Percentiles rank a stretch among this genome's conserved stretches.
Conservation (phyloP, 139 green algal species). For the Zygnema circumcarinatum region DNA sequence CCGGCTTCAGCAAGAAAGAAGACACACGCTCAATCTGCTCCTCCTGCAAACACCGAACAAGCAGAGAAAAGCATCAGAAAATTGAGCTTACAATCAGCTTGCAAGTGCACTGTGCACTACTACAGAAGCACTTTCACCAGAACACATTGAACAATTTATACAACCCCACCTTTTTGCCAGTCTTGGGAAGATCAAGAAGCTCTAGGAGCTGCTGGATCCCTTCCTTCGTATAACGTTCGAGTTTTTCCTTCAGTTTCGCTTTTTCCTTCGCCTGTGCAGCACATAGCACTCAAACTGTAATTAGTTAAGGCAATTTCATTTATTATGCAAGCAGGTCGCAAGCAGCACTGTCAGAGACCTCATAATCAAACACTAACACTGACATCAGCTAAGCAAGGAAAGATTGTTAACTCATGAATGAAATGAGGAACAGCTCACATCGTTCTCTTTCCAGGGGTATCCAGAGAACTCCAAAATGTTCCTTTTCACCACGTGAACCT, state of each 20-base stretch:
- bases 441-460: background rate
- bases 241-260: constrained; percentile 36
- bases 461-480: constrained; percentile 21
- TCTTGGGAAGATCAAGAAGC: constrained; percentile 33
- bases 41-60: background rate
- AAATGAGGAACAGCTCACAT: too few relatives aligned
- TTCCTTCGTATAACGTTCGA: constrained; percentile 46
- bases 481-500: background rate
- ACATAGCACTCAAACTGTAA: too few relatives aligned
- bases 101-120: background rate
- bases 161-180: constrained; percentile 40
- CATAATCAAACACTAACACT: too few relatives aligned
- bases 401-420: too few relatives aligned
- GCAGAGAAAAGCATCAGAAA: background rate
- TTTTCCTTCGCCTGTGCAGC: constrained; percentile 43
- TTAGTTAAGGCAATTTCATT: too few relatives aligned
- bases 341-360: too few relatives aligned
- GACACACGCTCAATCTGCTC: constrained; percentile 8
- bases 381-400: too few relatives aligned
- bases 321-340: too few relatives aligned
- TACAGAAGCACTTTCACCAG: background rate
- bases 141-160: background rate
- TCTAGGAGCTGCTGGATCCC: constrained; percentile 38
- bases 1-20: background rate
- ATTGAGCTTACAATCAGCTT: too few relatives aligned